Evolutionary conservation across 306 rosid species (phyloP).

Genomic region (Albizia julibrissin): DNA sequence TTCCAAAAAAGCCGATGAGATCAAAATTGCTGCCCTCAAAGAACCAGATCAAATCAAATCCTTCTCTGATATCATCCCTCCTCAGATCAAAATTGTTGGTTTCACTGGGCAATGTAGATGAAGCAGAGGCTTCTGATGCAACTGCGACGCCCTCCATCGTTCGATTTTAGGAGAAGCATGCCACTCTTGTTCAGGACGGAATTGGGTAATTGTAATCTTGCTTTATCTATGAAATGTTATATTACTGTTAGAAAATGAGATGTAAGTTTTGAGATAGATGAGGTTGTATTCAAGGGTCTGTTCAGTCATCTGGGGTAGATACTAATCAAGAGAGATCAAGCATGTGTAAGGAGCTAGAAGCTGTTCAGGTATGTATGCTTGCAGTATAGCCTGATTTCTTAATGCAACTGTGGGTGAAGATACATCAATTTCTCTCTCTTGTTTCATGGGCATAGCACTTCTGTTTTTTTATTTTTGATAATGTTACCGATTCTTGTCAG

Average conservation of each 20-base stretch:
- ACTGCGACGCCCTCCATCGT: too few relatives aligned
- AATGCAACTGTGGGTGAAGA: conserved; percentile 20
- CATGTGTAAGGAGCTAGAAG: conserved; percentile 39
- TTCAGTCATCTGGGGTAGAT: conserved; percentile 38
- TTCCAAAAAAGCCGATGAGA: too few relatives aligned
- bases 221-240: conserved; percentile 36
- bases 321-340: conserved; percentile 43
- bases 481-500: conserved; percentile 7
- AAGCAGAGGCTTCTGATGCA: too few relatives aligned
- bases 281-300: conserved; percentile 43
- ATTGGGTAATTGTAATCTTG: conserved; percentile 34
- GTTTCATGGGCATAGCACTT: not conserved
- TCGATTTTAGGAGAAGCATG: too few relatives aligned
- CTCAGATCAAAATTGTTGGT: too few relatives aligned
- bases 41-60: too few relatives aligned
- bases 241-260: conserved; percentile 43
- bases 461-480: conserved; percentile 19
- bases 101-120: too few relatives aligned
- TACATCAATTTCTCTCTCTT: conserved; percentile 3
- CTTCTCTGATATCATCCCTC: too few relatives aligned
- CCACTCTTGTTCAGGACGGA: too few relatives aligned
- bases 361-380: conserved; percentile 54
- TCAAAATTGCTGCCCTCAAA: too few relatives aligned
- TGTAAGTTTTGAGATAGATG: conserved; percentile 28
- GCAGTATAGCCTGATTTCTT: conserved; percentile 25